Base-by-base conservation (phyloP, 768 basidiomycete genomes). In the Collybia sordida region DNA sequence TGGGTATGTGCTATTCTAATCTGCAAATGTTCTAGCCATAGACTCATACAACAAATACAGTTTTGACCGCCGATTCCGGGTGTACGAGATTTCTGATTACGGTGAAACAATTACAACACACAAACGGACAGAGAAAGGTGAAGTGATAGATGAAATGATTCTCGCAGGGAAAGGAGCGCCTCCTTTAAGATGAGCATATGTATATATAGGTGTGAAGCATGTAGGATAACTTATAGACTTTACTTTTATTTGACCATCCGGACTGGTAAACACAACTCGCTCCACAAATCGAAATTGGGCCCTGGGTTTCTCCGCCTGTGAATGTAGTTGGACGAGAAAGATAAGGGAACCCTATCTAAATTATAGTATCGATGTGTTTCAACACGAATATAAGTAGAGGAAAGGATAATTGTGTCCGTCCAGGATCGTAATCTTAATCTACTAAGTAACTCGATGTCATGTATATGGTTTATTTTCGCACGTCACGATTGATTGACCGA, bases 21-120 rank as follows among this genome's bases (percentile, higher is more conserved):
- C n/a, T 31, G 34, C 17, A n/a, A 41, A 24, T 6, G 45, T 39
- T 6, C 34, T 9, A n/a, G 21, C 35, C 11, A 47, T 46, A 59
- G 18, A 62, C 28, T 44, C 43, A n/a, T n/a, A n/a, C 28, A 31
- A 37, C 50, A 35, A 53, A 44, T 54, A 37, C 44, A 88, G 88
- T 12, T 97, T 98, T 64, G 91, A 97, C 66, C 83, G 95, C 15
- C 80, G 96, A 36, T 93, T 96, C 77, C 78, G 96, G 6, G 73
- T 98, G 39, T 98, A 87, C 66, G 83, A 93, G 21, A 77, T 98
- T 45, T 88, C 86, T 15, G 84, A 93, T 53, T 98, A 80, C 59
- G 96, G 96, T 39, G 96, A 98, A 76, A 94, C 83, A 5, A 91
- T 98, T 63, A 73, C 77, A 63, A 96, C 96, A 31, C 80, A 90